phyloP scores from a whole-genome alignment of 2,329 filamentous ascomycete genomes.

The Aspergillus ochraceus region DNA sequence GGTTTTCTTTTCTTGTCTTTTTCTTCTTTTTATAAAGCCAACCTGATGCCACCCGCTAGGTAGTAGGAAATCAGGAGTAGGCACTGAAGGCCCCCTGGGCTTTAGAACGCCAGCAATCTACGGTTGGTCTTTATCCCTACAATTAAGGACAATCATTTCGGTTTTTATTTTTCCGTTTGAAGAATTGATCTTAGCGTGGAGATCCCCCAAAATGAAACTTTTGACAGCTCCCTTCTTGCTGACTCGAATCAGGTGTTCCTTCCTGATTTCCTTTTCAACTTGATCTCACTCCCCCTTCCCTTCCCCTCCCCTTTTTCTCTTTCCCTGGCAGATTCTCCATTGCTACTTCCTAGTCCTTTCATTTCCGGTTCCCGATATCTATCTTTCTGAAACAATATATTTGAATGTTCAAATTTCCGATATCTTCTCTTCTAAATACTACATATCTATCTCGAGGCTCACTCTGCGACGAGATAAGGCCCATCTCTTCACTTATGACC shows the following conservation, averaged over 20 bases:
- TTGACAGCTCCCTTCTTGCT: neutral
- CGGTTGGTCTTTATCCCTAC: too few relatives aligned
- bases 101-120: too few relatives aligned
- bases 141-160: too few relatives aligned
- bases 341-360: conserved; percentile 18
- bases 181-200: too few relatives aligned
- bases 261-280: conserved; percentile 1
- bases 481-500: conserved; percentile 19
- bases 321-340: conserved; percentile 20
- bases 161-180: too few relatives aligned
- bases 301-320: neutral
- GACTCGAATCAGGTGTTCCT: neutral
- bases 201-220: too few relatives aligned
- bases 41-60: too few relatives aligned
- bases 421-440: conserved; percentile 20
- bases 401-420: conserved; percentile 18
- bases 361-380: conserved; percentile 2
- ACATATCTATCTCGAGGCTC: conserved; percentile 21
- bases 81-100: too few relatives aligned
- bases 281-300: conserved; percentile 7
- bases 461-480: conserved; percentile 6
- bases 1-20: too few relatives aligned
- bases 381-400: conserved; percentile 3
- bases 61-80: too few relatives aligned
- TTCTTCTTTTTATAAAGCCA: too few relatives aligned